Evolutionary conservation across 2,329 filamentous ascomycete species (phyloP).

Genomic region (Pestalotiopsis sp.): DNA sequence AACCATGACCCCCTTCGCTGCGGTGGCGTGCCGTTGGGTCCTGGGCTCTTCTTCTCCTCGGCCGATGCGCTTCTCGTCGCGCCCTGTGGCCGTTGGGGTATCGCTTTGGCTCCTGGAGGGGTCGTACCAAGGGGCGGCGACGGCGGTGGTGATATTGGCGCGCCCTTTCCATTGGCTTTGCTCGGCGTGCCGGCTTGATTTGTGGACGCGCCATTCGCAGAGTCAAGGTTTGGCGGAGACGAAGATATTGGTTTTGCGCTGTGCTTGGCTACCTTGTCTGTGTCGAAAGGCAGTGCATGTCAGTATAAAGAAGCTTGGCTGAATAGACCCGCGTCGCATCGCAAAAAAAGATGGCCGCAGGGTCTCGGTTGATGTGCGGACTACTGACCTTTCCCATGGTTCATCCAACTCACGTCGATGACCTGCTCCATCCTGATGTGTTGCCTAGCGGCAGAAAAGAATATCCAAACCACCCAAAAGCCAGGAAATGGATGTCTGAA

Average conservation of each 20-base stretch:
- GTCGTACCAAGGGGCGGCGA: slow-evolving; percentile 19
- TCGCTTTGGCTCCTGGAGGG: slow-evolving; percentile 26
- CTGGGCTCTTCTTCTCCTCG: slow-evolving; percentile 31
- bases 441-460: background rate
- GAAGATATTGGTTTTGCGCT: slow-evolving; percentile 23
- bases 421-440: slow-evolving; percentile 70
- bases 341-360: background rate
- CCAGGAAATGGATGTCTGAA: background rate
- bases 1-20: slow-evolving; percentile 84
- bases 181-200: slow-evolving; percentile 21
- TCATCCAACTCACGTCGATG: slow-evolving; percentile 89
- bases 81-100: slow-evolving; percentile 31
- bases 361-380: background rate
- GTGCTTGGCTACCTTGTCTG: slow-evolving; percentile 28
- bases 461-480: background rate
- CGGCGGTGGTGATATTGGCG: slow-evolving; percentile 19
- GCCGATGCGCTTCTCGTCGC: slow-evolving; percentile 34
- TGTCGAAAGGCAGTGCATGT: slow-evolving; percentile 13
- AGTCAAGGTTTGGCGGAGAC: slow-evolving; percentile 22
- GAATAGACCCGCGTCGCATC: background rate
- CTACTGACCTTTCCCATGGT: slow-evolving; percentile 77
- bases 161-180: slow-evolving; percentile 27
- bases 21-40: slow-evolving; percentile 37
- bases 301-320: slow-evolving; percentile 14
- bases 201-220: slow-evolving; percentile 19